A percentile compares a stretch with the other conserved stretches of the same genome.
Evolutionary conservation across 1,284 basidiomycete species (phyloP).

Genomic region (Trichosporon ovoides): DNA sequence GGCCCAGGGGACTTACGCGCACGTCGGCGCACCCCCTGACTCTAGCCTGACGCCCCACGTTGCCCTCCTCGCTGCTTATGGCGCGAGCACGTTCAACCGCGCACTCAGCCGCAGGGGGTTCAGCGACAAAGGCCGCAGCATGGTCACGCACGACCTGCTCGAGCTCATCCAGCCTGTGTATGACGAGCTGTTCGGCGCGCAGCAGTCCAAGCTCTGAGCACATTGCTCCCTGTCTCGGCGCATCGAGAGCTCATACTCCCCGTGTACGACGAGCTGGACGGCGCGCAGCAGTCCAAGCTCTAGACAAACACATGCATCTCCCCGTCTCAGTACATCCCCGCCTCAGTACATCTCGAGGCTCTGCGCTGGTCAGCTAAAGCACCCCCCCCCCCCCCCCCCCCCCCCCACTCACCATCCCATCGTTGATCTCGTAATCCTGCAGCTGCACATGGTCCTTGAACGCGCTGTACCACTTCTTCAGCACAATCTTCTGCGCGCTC

Average conservation of each 20-base stretch:
- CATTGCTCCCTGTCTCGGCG: no score
- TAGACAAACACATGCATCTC: conserved; percentile 13
- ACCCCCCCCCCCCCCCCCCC: not conserved
- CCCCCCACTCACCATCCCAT: conserved; percentile 63
- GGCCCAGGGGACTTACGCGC: conserved; percentile 66
- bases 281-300: conserved; percentile 34
- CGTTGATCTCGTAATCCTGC: conserved; percentile 87
- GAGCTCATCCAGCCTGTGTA: conserved; percentile 69
- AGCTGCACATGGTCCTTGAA: conserved; percentile 95
- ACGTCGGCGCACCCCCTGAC: conserved; percentile 55
- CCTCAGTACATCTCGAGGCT: conserved; percentile 82
- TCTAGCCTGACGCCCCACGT: conserved; percentile 54
- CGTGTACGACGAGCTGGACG: conserved; percentile 70
- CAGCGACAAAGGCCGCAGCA: conserved; percentile 65
- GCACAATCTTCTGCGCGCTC: conserved; percentile 72
- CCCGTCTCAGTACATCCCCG: conserved; percentile 61
- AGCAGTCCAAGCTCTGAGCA: conserved; percentile 23
- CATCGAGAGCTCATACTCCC: conserved; percentile 65
- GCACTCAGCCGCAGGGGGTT: conserved; percentile 73
- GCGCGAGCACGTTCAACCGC: conserved; percentile 80
- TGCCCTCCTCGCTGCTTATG: conserved; percentile 80
- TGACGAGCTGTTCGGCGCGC: conserved; percentile 60
- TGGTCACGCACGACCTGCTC: conserved; percentile 87
- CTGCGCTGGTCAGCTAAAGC: conserved; percentile 25
- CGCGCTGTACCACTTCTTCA: conserved; percentile 97